Percentiles rank a stretch among this genome's conserved stretches.
phyloP scores from a whole-genome alignment of 2,329 filamentous ascomycete genomes.

The Pyricularia pennisetigena region DNA sequence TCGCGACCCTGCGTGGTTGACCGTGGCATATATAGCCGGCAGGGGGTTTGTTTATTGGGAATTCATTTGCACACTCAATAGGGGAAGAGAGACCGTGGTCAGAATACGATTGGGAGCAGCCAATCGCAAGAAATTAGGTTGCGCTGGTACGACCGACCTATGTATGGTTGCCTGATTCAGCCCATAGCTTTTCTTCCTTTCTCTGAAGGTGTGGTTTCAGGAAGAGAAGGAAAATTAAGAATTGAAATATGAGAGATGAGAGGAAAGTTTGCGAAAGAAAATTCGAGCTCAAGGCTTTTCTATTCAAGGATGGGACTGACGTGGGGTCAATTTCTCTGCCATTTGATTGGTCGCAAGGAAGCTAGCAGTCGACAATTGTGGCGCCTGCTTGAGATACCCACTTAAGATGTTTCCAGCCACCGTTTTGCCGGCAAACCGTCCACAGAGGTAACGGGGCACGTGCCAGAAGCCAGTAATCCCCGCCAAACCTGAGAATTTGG shows the following conservation, averaged over 20 bases:
- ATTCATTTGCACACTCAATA: background rate
- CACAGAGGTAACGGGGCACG: background rate
- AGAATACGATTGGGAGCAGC: background rate
- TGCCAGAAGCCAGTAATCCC: background rate
- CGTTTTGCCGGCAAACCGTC: background rate
- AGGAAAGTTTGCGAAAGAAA: background rate
- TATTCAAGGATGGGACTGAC: background rate
- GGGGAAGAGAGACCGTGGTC: background rate
- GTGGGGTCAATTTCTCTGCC: background rate
- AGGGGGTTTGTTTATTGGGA: background rate
- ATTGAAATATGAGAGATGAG: background rate
- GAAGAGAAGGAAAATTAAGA: background rate
- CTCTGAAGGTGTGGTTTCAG: background rate
- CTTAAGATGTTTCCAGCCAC: background rate
- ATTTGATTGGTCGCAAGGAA: background rate
- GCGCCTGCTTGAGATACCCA: background rate
- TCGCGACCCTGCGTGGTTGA: conserved; percentile 1
- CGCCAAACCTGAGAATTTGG: background rate
- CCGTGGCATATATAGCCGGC: background rate
- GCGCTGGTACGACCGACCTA: background rate
- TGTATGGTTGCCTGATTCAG: background rate
- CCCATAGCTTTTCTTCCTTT: background rate
- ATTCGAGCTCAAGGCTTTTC: background rate
- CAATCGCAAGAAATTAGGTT: background rate
- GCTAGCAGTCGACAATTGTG: background rate